Base-by-base conservation (phyloP, 352 stramenopile genomes). In the Globisporangium abappressorium region DNA sequence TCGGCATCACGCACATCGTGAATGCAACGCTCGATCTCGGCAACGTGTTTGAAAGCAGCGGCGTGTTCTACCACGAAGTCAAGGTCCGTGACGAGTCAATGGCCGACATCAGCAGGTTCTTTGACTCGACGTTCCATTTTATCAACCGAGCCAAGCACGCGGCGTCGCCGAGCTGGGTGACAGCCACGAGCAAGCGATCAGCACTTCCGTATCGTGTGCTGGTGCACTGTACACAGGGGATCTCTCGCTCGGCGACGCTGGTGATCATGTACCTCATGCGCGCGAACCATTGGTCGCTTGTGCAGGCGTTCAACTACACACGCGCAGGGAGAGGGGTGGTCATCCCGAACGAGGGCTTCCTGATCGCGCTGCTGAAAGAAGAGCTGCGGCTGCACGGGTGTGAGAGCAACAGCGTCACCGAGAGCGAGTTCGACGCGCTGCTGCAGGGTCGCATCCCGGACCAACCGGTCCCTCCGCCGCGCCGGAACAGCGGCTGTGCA, bases 221-320 rank as follows among this genome's bases (percentile, higher is more conserved):
- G 30, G 84, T 92, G 60, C 84, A 91, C 62, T 91, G 82, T 65
- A 90, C 82, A 22, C 82, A 93, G 20, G 84, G 84, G 58, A 89
- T 90, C 54, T 92, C 84, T 18, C 78, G 84, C 5, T 93, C 81
- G 0, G 77, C 81, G 55, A 93, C 80, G 46, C 78, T 93, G 20
- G 82, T 89, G 59, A 71, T 91, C 73, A 75, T 89, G 65, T 91
- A 86, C 61, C 65, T 93, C 30, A 91, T 93, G 82, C 83, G 82
- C 43, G 66, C 76, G 15, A 70, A 83, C 34, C 49, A 70, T 28
- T 83, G 75, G 77, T 88, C 84, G 36, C 72, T 92, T 43, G 79
- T 85, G 12, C 70, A 78, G n/a, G 82, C 82, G 26, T 91, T 85
- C 74, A 90, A 90, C 67, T 77, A 81, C 36, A 73, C 73, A 34